Evolutionary conservation across 2,329 filamentous ascomycete genomes (phyloP).

Genomic region (Microcyclospora pomicola): DNA sequence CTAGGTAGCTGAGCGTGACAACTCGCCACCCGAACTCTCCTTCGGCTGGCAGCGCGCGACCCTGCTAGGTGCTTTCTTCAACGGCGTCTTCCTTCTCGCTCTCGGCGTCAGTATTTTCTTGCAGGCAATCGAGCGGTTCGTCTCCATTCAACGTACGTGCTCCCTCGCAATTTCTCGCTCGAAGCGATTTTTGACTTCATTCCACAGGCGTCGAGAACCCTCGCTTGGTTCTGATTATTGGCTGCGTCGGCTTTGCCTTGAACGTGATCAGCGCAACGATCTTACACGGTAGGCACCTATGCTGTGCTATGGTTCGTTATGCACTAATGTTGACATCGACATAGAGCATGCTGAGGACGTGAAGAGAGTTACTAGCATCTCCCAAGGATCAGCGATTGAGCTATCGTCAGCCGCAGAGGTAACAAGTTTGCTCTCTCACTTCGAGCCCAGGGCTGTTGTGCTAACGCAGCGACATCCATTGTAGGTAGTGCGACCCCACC

Average conservation of each 20-base stretch:
- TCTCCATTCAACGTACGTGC: constrained; percentile 33
- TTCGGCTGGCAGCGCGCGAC: constrained; percentile 67
- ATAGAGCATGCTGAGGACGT: not conserved
- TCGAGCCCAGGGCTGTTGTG: too few species aligned
- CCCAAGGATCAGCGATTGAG: not conserved
- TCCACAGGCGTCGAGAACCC: constrained; percentile 48
- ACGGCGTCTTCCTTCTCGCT: constrained; percentile 59
- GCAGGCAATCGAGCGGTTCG: constrained; percentile 59
- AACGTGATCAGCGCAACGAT: constrained; percentile 55
- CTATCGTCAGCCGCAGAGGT: too few species aligned
- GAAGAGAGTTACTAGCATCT: not conserved
- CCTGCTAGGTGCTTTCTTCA: constrained; percentile 65
- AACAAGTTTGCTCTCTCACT: too few species aligned
- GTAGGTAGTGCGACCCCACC: not conserved
- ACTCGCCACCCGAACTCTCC: constrained; percentile 45
- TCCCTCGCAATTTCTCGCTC: constrained; percentile 30
- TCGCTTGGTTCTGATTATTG: constrained; percentile 53
- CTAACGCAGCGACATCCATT: too few species aligned
- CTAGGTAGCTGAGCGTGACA: constrained; percentile 40
- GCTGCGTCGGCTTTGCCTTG: constrained; percentile 49
- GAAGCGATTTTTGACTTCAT: not conserved
- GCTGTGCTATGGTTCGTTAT: too few species aligned
- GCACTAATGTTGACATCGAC: too few species aligned
- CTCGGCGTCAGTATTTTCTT: constrained; percentile 59
- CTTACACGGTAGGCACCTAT: constrained; percentile 26